Conservation (phyloP, 2,329 filamentous ascomycete species). For the Lasiodiplodia gonubiensis region DNA sequence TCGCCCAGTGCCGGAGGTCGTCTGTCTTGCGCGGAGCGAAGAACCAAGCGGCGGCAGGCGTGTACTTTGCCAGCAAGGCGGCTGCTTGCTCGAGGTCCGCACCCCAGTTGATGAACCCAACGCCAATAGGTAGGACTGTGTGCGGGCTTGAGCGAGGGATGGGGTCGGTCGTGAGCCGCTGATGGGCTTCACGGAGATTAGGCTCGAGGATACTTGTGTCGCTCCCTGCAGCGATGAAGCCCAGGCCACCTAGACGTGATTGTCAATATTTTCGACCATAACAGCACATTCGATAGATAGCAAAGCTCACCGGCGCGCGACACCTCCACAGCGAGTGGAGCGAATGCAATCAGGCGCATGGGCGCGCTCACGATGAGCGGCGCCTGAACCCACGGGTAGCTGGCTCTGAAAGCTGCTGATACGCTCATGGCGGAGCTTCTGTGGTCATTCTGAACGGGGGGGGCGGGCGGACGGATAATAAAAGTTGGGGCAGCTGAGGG, state of each 20-base stretch:
- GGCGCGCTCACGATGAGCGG: constrained; percentile 69
- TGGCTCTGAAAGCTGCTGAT: not conserved
- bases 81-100: constrained; percentile 53
- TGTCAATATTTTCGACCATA: not conserved
- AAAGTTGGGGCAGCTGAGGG: not conserved
- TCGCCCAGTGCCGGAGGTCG: constrained; percentile 43
- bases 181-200: constrained; percentile 39
- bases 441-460: not conserved
- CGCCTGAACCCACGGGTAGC: constrained; percentile 63
- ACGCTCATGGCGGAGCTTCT: not conserved
- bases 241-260: constrained; percentile 48
- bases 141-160: constrained; percentile 38
- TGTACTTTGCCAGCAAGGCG: constrained; percentile 59
- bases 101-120: constrained; percentile 67
- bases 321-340: constrained; percentile 64
- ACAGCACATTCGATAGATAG: not conserved
- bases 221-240: constrained; percentile 54
- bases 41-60: constrained; percentile 68
- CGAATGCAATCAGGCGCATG: constrained; percentile 69
- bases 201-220: constrained; percentile 44
- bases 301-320: constrained; percentile 55
- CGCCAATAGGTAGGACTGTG: constrained; percentile 57
- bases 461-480: not conserved
- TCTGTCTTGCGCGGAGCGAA: constrained; percentile 62
- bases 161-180: constrained; percentile 35